Evolutionary conservation across 1,284 basidiomycete genomes (phyloP).

Genomic region (Boletellus deceptivus): DNA sequence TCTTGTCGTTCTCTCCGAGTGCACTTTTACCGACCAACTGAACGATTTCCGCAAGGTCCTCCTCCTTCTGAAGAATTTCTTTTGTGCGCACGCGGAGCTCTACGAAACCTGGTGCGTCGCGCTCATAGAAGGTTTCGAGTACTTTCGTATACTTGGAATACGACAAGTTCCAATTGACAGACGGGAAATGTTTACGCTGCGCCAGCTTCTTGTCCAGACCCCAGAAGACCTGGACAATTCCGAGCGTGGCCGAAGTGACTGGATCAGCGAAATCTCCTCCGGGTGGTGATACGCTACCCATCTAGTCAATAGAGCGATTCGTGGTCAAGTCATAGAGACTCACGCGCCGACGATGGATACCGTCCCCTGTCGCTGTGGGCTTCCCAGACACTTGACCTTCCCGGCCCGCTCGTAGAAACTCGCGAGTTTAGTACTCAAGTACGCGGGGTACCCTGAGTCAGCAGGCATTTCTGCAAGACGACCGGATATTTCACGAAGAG

Average conservation of each 20-base stretch:
- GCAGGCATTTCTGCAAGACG: conserved; percentile 99
- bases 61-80: conserved; percentile 98
- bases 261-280: conserved; percentile 99
- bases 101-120: conserved; percentile 89
- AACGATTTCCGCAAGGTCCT: conserved; percentile 98
- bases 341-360: conserved; percentile 99
- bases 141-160: conserved; percentile 99
- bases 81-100: conserved; percentile 90
- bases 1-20: conserved; percentile 97
- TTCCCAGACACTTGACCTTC: conserved; percentile 91
- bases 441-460: conserved; percentile 98
- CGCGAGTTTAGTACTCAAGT: conserved; percentile 93
- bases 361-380: conserved; percentile 85
- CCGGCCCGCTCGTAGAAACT: conserved; percentile 99
- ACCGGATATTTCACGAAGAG: conserved; percentile 98
- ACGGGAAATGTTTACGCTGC: conserved; percentile 97
- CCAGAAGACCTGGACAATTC: conserved; percentile 99
- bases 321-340: conserved; percentile 38
- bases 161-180: conserved; percentile 98
- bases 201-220: conserved; percentile 95
- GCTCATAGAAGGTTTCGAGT: conserved; percentile 92
- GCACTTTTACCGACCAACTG: conserved; percentile 99
- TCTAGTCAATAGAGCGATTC: conserved; percentile 12
- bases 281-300: conserved; percentile 85
- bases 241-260: conserved; percentile 94